Conservation (phyloP, 2,329 filamentous ascomycete genomes). For the Helicocarpus griseus region DNA sequence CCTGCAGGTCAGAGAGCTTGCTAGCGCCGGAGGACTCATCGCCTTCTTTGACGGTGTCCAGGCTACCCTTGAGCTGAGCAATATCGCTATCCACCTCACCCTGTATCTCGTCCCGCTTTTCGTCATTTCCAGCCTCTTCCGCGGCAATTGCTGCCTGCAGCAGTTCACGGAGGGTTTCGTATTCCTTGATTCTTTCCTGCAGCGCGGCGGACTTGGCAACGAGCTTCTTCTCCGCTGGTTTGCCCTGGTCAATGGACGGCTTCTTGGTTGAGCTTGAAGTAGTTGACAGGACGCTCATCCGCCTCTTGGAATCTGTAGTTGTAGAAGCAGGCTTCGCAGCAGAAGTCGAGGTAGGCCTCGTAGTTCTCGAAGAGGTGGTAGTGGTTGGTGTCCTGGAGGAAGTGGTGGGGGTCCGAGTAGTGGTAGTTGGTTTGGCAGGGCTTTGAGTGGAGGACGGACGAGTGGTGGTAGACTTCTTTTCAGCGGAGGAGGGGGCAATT, state of each 20-base stretch:
- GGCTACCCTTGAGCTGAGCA: conserved; percentile 16
- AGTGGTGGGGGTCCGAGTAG: conserved; percentile 11
- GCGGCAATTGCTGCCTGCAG: conserved; percentile 21
- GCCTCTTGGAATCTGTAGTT: conserved; percentile 4
- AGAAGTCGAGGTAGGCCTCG: neutral
- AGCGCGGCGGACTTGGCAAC: conserved; percentile 19
- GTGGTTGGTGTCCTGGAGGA: conserved; percentile 13
- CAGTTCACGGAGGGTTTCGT: conserved; percentile 20
- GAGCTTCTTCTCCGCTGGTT: conserved; percentile 3
- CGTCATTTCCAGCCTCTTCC: conserved; percentile 17
- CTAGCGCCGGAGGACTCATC: conserved; percentile 8
- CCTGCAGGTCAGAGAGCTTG: conserved; percentile 12
- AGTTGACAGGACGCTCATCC: neutral
- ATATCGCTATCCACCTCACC: conserved; percentile 16
- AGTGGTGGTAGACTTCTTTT: conserved; percentile 22
- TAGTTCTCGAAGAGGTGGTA: conserved; percentile 13
- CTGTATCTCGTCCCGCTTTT: conserved; percentile 16
- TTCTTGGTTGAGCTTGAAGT: conserved; percentile 5
- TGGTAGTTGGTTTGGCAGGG: conserved; percentile 22
- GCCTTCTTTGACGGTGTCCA: conserved; percentile 13
- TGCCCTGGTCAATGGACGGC: conserved; percentile 4
- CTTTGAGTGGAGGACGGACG: conserved; percentile 24
- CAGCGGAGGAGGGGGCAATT: conserved; percentile 25
- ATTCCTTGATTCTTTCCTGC: conserved; percentile 21
- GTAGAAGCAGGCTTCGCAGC: neutral